Percentiles rank a stretch among this genome's conserved stretches.
These are phyloP conservation scores for Polytolypa hystricis DNA, from an alignment of 2,329 filamentous ascomycete genomes.

Conservation along the genomic window DNA sequence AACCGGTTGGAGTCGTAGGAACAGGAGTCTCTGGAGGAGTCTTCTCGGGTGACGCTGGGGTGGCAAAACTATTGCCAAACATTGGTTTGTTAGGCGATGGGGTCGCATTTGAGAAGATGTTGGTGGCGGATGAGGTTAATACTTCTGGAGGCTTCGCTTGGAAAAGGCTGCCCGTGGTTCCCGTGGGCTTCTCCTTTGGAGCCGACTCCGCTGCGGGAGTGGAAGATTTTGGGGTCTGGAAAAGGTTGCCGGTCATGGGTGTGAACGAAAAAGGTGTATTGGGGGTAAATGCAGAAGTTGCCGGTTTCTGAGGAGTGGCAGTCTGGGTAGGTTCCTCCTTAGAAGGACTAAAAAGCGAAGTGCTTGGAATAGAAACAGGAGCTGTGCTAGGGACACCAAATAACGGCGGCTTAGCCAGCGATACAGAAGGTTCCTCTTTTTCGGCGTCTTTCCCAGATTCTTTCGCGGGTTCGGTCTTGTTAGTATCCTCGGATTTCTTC, in stretches of 20 bases:
- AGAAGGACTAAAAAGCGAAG: too few species aligned
- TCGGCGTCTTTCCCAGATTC: neutral
- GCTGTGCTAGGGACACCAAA: neutral
- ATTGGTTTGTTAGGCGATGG: neutral
- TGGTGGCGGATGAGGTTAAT: neutral
- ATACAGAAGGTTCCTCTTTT: neutral
- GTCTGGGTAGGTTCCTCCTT: neutral
- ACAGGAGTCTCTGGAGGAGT: conserved; percentile 13
- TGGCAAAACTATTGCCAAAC: conserved; percentile 18
- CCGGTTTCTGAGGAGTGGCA: conserved; percentile 3
- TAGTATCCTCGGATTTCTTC: neutral
- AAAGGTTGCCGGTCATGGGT: neutral
- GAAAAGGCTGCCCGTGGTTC: neutral
- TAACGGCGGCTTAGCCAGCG: neutral
- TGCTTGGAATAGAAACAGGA: too few species aligned
- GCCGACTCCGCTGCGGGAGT: neutral
- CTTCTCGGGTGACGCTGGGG: conserved; percentile 19
- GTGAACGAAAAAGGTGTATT: conserved; percentile 1
- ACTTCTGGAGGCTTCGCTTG: conserved; percentile 1
- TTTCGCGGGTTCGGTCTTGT: neutral
- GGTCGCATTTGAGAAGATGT: conserved; percentile 4
- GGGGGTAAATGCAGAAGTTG: conserved; percentile 3
- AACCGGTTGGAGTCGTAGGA: conserved; percentile 14
- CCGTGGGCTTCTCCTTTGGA: neutral
- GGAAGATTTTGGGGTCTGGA: neutral